Conservation (phyloP, 2,329 filamentous ascomycete genomes). For the Aureobasidium leucospermi region DNA sequence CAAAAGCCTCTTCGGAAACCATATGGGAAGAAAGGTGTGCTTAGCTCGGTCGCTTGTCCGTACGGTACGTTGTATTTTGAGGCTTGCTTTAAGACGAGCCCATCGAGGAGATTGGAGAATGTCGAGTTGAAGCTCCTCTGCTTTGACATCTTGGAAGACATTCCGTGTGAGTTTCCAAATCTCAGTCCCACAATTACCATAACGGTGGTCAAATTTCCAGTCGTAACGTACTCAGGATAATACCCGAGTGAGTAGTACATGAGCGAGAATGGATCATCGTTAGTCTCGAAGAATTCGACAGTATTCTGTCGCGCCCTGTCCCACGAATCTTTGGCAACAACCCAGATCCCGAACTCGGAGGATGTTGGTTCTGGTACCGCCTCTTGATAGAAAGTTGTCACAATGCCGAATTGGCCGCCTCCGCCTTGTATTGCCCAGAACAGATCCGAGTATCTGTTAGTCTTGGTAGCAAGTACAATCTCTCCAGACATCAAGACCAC, state of each 20-base stretch:
- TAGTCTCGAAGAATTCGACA: conserved; percentile 12
- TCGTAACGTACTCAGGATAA: conserved; percentile 5
- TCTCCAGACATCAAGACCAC: conserved; percentile 42
- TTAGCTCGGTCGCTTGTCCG: conserved; percentile 2
- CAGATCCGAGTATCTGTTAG: conserved; percentile 38
- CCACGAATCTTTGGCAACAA: conserved; percentile 12
- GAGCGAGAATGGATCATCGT: conserved; percentile 15
- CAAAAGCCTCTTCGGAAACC: conserved; percentile 13
- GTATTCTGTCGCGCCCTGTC: conserved; percentile 12
- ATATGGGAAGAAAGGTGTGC: conserved; percentile 14
- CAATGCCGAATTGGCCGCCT: conserved; percentile 39
- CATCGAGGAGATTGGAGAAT: conserved; percentile 6
- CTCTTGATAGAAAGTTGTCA: conserved; percentile 26
- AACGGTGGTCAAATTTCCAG: not conserved
- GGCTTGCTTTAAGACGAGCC: not conserved
- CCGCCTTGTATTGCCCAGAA: conserved; percentile 45
- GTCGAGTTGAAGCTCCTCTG: conserved; percentile 13
- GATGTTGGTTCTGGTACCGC: conserved; percentile 13
- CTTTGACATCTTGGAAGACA: not conserved
- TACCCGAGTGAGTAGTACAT: conserved; percentile 16
- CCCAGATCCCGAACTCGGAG: conserved; percentile 13
- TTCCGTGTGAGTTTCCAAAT: conserved; percentile 3
- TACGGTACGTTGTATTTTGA: not conserved
- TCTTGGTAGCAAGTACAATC: conserved; percentile 39
- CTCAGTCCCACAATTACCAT: conserved; percentile 13